Base-by-base conservation (phyloP, 2,329 filamentous ascomycete species). In the Sporothrix schenckii region DNA sequence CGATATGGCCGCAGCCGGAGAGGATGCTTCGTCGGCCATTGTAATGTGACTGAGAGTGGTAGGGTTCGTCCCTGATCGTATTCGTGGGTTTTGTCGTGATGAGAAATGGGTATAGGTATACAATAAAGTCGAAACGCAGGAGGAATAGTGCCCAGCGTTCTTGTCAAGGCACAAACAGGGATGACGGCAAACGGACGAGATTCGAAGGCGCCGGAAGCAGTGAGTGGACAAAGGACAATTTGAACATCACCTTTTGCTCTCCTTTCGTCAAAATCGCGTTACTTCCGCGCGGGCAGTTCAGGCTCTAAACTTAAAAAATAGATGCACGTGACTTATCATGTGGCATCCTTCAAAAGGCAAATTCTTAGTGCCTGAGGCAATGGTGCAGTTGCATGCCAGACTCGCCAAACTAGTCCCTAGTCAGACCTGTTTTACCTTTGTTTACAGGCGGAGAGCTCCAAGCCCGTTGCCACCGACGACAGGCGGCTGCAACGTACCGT, bases 381-480 rank as follows among this genome's bases (percentile, higher is more conserved):
- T 21, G 39, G 39, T 63, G 58, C 58, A 63, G 66, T 30, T 60
- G 47, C 67, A 68, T 68, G 3, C 66, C 66, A 68, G 49, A 16
- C 54, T 34, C 10, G 24, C 9, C 16, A 16, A 41, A 7, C 34
- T 41, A 49, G 24, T 21, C 30, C 21, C 30, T 63, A 56, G 63
- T 49, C 39, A 58, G 47, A 30, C 52, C 63, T 66, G 21, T 34
- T 24, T 53, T 27, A 19, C 27, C 53, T 72, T 72, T 72, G 75
- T 77, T 76, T 76, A 77, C 75, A 74, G 72, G 63, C 54, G 16
- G 39, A 16, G 34, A 69, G 68, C 68, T 72, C 50, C 66, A 68
- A 52, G 66, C 27, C 72, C 74, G 76, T 77, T 78, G 76, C 76
- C 74, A 77, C 73, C 73, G 71, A 77, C 77, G 72, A 77, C 75